Base-by-base conservation (phyloP, 2,329 filamentous ascomycete genomes). In the Aspergillus ibericus region DNA sequence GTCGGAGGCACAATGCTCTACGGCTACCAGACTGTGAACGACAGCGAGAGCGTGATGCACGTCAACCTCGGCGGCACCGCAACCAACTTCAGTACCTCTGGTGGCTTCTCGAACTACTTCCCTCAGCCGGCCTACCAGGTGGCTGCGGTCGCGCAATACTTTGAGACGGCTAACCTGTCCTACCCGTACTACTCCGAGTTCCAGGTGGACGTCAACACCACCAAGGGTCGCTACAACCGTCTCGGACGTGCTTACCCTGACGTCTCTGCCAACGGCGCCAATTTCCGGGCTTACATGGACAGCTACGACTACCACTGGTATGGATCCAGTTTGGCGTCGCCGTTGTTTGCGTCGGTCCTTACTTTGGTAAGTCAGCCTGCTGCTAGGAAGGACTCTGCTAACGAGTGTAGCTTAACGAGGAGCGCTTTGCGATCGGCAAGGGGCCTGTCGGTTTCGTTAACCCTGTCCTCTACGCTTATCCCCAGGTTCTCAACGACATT, bases 401-500 rank as follows among this genome's bases (percentile, higher is more conserved):
- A 61, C 40, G 8, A 8, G 2, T 29, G 1, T 48, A 69, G 62
- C 72, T 83, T 35, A 83, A 83, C 59, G 82, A 83, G 66, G 80
- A 80, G 65, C 70, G 81, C 20, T 64, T 83, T 22, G 74, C 74
- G 7, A 72, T 67, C 0, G 77, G 77, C 2, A 83, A 82, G 69
- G 68, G 72, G 5, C 70, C 80, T 0, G 75, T 85, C 10, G 82
- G 82, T 0, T 84, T 84, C 62, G 68, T 84, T 18, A 81, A 84
- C 52, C 81, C 78, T 0, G 77, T 78, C 40, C 65, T 84, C 9
- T 71, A 73, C 54, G 63, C 59, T 22, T 60, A 72, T 48, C 63
- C 64, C 0, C 68, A 75, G 16, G 75, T 73, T 3, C 73, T 76
- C 1, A 72, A 72, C 2, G 79, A 80, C 18, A 80, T 82, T 46